Evolutionary conservation across 305 asterid species (phyloP), one percentile per base, ranked within the genome.

Genomic region (Fraxinus latifolia): DNA sequence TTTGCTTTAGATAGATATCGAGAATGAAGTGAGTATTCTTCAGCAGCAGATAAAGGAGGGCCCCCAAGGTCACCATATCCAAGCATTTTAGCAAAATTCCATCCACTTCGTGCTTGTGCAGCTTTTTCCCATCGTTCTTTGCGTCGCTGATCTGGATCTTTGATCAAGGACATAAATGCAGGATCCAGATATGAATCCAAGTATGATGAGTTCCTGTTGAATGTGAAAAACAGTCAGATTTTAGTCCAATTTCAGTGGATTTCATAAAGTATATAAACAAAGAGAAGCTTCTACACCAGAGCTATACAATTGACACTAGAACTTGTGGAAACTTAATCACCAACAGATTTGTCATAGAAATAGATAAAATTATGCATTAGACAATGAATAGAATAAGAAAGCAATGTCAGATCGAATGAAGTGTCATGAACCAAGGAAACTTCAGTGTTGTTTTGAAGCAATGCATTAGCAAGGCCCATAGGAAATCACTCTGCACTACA

Each of bases 61-160:
- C 95, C 94, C 68, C 98, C 95, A 37, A 96, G 89, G 71, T 96
- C 97, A 77, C 99, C 99, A 86, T 91, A 96, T 85, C 99, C 98
- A 76, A 96, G 89, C 90, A 96, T 84, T 88, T 90, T 93, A 74
- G 89, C 91, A 80, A 79, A 86, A 84, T 88, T 94, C 91, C 91
- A 96, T 77, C 97, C 91, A 50, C 85, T 92, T 82, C 90, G 93
- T 29, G 97, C 95, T 87, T 94, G 94, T 65, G 96, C 90, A 34
- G 97, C 89, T 81, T 88, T 96, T 89, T 94, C 95, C 98, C 98
- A 94, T 79, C 92, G 97, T 89, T 96, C 98, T 89, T 86, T 85
- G 75, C 95, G 95, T 77, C 90, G 90, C 91, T 96, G 96, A 80
- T 96, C 99, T 44, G 99, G 99, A 84, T 96, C 98, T 86, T 94